Base-by-base conservation (phyloP, 1,139 yeast genomes). In the Saccharomycopsis hybrid region DNA sequence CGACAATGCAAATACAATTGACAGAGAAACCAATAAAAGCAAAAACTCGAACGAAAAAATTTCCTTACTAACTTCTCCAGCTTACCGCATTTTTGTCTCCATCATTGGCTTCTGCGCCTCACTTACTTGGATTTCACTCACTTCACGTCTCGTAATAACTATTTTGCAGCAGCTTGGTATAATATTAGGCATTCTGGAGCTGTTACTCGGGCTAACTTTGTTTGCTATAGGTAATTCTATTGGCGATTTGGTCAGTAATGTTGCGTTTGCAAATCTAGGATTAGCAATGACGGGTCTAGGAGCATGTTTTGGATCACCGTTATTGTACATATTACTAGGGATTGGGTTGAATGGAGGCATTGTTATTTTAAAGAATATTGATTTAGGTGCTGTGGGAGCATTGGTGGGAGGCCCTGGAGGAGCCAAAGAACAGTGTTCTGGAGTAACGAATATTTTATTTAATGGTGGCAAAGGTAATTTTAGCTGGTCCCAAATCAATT, bases 261-360 rank as follows among this genome's bases (percentile, higher is more conserved):
- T 84, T 46, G 85, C 95, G 0, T 81, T 90, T 49, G 90, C 96
- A 0, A 73, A 70, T 54, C 78, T 86, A 78, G 97, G 96, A 0
- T 82, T 81, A 69, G 89, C 96, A 0, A 74, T 86, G 55, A 87
- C 89, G 89, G 97, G 97, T 0, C 72, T 92, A 41, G 85, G 95
- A 8, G 97, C 97, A 0, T 90, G 97, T 62, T 86, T 89, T 64
- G 97, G 97, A 0, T 90, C 96, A 1, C 97, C 97, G 0, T 68
- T 90, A 60, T 61, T 82, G 44, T 81, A 80, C 56, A 70, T 82
- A 38, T 62, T 82, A 4, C 64, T 82, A 3, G 89, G 89, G 1
- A 66, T 82, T 28, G 87, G 88, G 1, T 65, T 84, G 8, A 82
- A 84, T 57, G 87, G 92, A 0, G 59, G 85, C 36, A 57, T 83